Evolutionary conservation across 257 asterid species (phyloP), one percentile per base, ranked within the genome.

Genomic region (Asclepias syriaca): DNA sequence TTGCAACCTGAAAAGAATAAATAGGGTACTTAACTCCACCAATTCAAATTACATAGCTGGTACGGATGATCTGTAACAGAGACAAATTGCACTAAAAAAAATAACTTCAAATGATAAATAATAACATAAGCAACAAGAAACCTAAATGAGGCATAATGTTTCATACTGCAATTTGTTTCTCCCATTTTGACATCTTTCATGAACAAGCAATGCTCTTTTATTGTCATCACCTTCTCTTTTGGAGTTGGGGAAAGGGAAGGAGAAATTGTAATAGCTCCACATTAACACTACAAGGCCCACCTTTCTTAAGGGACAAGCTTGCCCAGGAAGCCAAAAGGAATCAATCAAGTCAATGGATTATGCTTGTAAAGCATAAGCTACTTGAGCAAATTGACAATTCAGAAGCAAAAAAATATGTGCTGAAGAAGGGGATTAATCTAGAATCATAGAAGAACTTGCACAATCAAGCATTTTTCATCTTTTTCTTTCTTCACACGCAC

Each of bases 1-100:
- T 84, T 85, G 96, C 66, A 75, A 85, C 96, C 99, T 95, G 96
- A 63, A 82, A 79, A 80, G 75, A 73, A 78, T 40, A 71, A 58
- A 57, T 51, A 40, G 50, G 56, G 43, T 8, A 24, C 72, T 68
- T 60, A 72, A 63, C 75, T 71, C 61, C 55, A 55, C 34, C 43
- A 51, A 77, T 72, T 61, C 63, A 40, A 55, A 57, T 16, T 13
- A 61, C 56, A 22, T 69, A 51, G 53, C n/a, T 51, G 56, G 15
- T 13, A 37, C 22, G 18, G 40, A 72, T 45, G 50, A 68, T 24
- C 15, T 37, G 32, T n/a, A 32, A 19, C 66, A 65, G 37, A 37
- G 10, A 72, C 7, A 14, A 27, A 2, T 29, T 69, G 75, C 39
- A 58, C 37, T 45, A n/a, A n/a, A 19, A n/a, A 16, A 19, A n/a